Evolutionary conservation across 495 filamentous ascomycete species (phyloP), one percentile per base, ranked within the genome.

Genomic region (Neurospora sp.): DNA sequence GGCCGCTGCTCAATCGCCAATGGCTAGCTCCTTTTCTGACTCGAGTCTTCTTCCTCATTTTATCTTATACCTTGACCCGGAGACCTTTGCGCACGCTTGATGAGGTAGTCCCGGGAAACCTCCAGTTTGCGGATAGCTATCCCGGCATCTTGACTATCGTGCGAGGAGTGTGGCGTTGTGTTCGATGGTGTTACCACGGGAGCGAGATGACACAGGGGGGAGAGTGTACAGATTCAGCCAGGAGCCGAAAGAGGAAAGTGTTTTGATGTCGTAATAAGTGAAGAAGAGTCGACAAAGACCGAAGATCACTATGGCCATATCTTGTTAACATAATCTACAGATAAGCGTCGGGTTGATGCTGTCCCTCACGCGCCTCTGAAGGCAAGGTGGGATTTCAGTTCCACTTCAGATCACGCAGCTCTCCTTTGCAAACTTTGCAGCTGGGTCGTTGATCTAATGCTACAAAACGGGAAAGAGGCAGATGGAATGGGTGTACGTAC

Each of bases 111-210:
- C 53, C 53, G 27, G 31, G 53, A 66, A 61, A 16, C 53, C 27
- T 66, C 6, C 27, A 66, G 53, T 66, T 35, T 16, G 53, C 31
- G 27, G 27, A 66, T 66, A 37, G 27, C 53, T 66, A 35, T 66
- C 53, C 14, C 53, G 53, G 14, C 14, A 61, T 61, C 27, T 12
- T 31, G 53, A 35, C 22, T 66, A 66, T 66, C 53, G 53, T 66
- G 53, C 27, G 53, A 70, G 40, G 38, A 71, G 35, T 46, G 69
- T 71, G 22, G 40, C 18, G 40, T 48, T 40, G 20, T 74, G 41
- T 71, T 72, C 72, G 40, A 73, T 71, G 71, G 70, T 39, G 73
- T 75, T 61, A n/a, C 41, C 46, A 70, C 68, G 71, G 38, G 61
- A 46, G 53, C 35, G 59, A 74, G 41, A 37, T 74, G 76, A 70